Conservation (phyloP, 2,329 filamentous ascomycete species). For the Parasarocladium wereldwijsianum region DNA sequence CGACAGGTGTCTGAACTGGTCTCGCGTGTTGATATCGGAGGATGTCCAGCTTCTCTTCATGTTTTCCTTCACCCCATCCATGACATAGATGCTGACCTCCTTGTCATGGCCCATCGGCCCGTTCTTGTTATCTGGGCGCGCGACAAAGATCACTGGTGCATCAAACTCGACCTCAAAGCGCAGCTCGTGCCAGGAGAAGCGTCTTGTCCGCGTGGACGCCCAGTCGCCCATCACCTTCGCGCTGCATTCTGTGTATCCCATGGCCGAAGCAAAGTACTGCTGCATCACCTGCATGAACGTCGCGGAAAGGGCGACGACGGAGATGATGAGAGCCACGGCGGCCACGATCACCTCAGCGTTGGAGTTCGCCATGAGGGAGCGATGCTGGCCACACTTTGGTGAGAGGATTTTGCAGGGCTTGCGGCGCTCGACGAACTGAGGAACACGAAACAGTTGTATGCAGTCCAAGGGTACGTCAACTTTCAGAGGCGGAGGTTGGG, state of each 20-base stretch:
- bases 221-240: slow-evolving; percentile 32
- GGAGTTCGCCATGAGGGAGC: slow-evolving; percentile 3
- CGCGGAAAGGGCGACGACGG: slow-evolving; percentile 28
- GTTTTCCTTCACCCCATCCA: slow-evolving; percentile 24
- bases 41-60: slow-evolving; percentile 18
- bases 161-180: slow-evolving; percentile 35
- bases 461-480: too few relatives aligned
- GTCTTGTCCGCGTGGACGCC: slow-evolving; percentile 23
- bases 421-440: neutral
- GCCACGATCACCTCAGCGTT: slow-evolving; percentile 23
- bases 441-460: too few relatives aligned
- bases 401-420: neutral
- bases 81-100: slow-evolving; percentile 20
- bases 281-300: slow-evolving; percentile 32
- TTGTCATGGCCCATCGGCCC: slow-evolving; percentile 19
- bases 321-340: slow-evolving; percentile 29
- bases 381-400: too few relatives aligned
- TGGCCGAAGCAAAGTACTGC: slow-evolving; percentile 33
- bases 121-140: slow-evolving; percentile 22
- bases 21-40: slow-evolving; percentile 14
- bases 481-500: too few relatives aligned
- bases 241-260: slow-evolving; percentile 33
- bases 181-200: slow-evolving; percentile 26
- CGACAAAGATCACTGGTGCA: slow-evolving; percentile 35
- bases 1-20: slow-evolving; percentile 10